These are phyloP conservation scores for Zasmidium cellare DNA, from an alignment of 2,329 filamentous ascomycete species.

Conservation along the genomic window DNA sequence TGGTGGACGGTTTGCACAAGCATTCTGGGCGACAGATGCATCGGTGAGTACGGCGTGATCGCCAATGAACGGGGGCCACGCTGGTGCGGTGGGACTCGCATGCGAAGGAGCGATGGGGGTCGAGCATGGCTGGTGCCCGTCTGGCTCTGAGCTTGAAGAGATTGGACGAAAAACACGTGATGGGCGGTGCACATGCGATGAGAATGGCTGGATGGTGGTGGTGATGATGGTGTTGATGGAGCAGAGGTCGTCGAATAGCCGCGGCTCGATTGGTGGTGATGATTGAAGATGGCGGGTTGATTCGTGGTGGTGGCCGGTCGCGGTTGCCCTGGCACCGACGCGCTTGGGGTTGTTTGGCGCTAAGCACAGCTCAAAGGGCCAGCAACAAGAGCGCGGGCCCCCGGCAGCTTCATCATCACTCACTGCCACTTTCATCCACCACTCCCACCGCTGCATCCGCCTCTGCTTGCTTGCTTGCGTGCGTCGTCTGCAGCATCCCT, in stretches of 20 bases:
- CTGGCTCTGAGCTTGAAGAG: constrained; percentile 2
- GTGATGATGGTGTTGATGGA: not conserved
- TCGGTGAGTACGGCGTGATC: not conserved
- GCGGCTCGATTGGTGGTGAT: not conserved
- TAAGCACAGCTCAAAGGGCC: not conserved
- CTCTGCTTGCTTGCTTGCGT: too few relatives aligned
- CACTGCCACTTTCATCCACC: not conserved
- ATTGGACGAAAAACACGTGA: not conserved
- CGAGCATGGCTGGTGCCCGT: constrained; percentile 3
- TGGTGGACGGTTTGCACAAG: not conserved
- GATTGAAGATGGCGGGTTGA: not conserved
- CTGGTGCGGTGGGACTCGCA: not conserved
- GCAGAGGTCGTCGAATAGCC: not conserved
- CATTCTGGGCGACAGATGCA: not conserved
- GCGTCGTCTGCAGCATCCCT: not conserved
- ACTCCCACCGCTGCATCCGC: not conserved
- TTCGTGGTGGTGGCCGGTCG: too few relatives aligned
- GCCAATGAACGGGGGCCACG: constrained; percentile 6
- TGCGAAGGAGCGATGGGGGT: constrained; percentile 1
- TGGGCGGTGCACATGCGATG: not conserved
- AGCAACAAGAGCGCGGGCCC: too few relatives aligned
- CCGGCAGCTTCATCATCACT: too few relatives aligned
- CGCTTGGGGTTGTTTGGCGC: not conserved
- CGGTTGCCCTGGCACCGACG: not conserved
- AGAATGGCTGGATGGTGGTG: not conserved